phyloP scores from a whole-genome alignment of 352 stramenopile species.

The Halophytophthora polymorphica region DNA sequence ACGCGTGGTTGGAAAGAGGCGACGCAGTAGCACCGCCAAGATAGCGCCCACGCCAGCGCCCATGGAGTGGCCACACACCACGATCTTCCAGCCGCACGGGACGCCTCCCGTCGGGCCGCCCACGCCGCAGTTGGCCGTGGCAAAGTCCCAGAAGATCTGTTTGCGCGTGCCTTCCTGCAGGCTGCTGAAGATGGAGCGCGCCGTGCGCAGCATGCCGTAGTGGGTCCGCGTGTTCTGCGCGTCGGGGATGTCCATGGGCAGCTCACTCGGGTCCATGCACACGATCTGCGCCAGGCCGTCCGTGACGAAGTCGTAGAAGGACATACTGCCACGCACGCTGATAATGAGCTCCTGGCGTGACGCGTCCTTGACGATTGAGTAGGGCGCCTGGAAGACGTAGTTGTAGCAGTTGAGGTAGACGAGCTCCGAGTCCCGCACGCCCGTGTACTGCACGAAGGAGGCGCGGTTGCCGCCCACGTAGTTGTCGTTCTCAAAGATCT shows the following conservation, averaged over 20 bases:
- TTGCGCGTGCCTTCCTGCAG: constrained; percentile 57
- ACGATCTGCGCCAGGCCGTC: constrained; percentile 68
- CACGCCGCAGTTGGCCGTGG: constrained; percentile 38
- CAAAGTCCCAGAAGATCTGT: constrained; percentile 69
- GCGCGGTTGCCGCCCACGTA: constrained; percentile 52
- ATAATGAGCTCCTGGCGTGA: constrained; percentile 67
- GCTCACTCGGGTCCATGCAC: constrained; percentile 50
- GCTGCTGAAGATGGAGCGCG: constrained; percentile 54
- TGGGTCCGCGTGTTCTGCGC: constrained; percentile 49
- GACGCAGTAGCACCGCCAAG: constrained; percentile 56
- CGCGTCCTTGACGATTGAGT: constrained; percentile 71
- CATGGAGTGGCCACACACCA: constrained; percentile 81
- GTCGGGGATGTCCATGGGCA: constrained; percentile 51
- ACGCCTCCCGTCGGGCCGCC: constrained; percentile 9
- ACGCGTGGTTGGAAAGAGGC: constrained; percentile 48
- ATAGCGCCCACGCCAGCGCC: constrained; percentile 74
- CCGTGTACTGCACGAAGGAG: constrained; percentile 73
- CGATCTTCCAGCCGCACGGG: constrained; percentile 53
- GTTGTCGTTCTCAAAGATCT: constrained; percentile 68
- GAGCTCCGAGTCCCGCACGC: constrained; percentile 49
- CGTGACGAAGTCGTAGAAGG: constrained; percentile 79
- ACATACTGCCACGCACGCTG: constrained; percentile 68
- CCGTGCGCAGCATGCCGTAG: constrained; percentile 71
- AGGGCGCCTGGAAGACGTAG: constrained; percentile 72
- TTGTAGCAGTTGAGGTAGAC: constrained; percentile 81